Conservation (phyloP, 345 rosid genomes). For the Ceriops decandra region DNA sequence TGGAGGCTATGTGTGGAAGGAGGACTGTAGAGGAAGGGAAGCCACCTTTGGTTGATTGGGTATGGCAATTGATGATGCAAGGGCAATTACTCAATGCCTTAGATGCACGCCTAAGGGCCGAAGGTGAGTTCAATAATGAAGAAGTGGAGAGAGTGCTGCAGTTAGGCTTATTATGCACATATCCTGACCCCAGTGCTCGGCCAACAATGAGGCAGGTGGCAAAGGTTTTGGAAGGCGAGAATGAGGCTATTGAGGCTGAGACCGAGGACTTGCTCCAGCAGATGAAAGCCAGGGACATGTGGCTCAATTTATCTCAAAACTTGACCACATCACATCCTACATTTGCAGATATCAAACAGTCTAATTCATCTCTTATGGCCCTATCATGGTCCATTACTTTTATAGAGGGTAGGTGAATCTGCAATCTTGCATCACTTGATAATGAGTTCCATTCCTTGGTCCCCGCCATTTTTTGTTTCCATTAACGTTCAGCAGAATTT, state of each 20-base stretch:
- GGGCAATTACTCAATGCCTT: conserved; percentile 41
- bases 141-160: conserved; percentile 53
- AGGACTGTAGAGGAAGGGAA: conserved; percentile 50
- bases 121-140: conserved; percentile 32
- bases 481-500: conserved; percentile 13
- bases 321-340: conserved; percentile 47
- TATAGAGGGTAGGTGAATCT: conserved; percentile 42
- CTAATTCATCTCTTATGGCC: conserved; percentile 38
- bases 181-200: conserved; percentile 48
- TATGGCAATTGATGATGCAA: conserved; percentile 40
- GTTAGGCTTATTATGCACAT: conserved; percentile 59
- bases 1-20: conserved; percentile 58
- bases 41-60: conserved; percentile 41
- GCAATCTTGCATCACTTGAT: not conserved
- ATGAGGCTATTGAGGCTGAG: conserved; percentile 36
- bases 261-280: conserved; percentile 46
- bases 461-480: not conserved
- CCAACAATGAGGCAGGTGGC: conserved; percentile 80
- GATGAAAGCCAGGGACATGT: conserved; percentile 28
- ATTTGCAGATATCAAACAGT: conserved; percentile 35
- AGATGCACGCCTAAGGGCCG: conserved; percentile 39
- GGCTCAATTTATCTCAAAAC: conserved; percentile 28
- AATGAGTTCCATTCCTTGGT: not conserved
- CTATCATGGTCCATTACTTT: conserved; percentile 35
- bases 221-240: conserved; percentile 53